Evolutionary conservation across 2,329 filamentous ascomycete genomes (phyloP).

Genomic region (Fusarium tjaetaba): DNA sequence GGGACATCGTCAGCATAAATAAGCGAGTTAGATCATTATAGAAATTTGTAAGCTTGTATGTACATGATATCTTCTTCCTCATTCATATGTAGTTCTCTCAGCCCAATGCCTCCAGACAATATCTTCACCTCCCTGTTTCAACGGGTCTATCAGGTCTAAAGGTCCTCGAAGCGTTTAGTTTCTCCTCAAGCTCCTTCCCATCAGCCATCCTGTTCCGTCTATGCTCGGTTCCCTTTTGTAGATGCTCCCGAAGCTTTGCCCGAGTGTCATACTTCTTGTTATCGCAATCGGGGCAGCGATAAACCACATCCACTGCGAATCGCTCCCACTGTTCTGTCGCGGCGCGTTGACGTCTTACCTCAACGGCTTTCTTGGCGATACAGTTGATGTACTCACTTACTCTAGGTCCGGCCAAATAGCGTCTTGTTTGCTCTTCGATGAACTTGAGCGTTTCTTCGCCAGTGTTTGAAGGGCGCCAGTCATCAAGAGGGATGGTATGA

Average conservation of each 20-base stretch:
- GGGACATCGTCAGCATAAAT: rapidly evolving
- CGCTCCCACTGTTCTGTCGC: neutral
- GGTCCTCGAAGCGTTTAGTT: rapidly evolving
- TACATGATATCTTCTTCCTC: neutral
- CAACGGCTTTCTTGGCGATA: rapidly evolving
- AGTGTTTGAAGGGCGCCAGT: neutral
- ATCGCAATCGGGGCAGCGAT: rapidly evolving
- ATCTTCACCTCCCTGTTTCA: neutral
- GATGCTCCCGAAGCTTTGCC: neutral
- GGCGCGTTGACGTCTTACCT: neutral
- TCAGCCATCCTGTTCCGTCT: rapidly evolving
- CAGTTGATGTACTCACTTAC: rapidly evolving
- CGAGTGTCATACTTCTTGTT: neutral
- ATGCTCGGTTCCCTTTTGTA: neutral
- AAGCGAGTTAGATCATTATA: neutral
- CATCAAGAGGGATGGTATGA: neutral
- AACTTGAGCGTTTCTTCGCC: neutral
- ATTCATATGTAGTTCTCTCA: neutral
- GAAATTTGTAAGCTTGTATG: neutral
- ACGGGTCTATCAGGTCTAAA: rapidly evolving
- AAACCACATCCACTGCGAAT: neutral
- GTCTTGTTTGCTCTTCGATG: neutral
- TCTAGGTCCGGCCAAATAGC: neutral
- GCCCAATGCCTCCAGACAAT: no score
- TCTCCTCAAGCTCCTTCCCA: neutral